Percentiles rank a stretch among this genome's conserved stretches.
These are phyloP conservation scores for Ajuga reptans DNA, from an alignment of 305 asterid genomes.

Conservation along the genomic window DNA sequence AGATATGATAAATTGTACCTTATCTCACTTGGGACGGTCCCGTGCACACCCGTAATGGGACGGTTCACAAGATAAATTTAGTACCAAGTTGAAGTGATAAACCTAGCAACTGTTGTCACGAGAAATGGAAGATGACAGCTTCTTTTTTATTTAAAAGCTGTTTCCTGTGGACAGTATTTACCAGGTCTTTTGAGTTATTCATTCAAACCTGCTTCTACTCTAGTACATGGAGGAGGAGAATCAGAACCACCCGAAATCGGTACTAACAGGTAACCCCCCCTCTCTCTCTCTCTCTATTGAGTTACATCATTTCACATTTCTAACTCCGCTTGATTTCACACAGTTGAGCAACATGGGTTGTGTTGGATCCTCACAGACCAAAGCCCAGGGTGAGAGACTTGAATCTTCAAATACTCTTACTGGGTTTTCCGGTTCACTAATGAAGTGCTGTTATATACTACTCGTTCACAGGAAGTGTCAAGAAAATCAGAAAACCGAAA, in stretches of 20 bases:
- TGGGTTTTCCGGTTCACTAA: neutral
- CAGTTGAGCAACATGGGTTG: slow-evolving; percentile 55
- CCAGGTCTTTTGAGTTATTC: slow-evolving; percentile 6
- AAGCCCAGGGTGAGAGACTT: slow-evolving; percentile 39
- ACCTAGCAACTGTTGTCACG: slow-evolving; percentile 43
- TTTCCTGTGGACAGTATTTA: slow-evolving; percentile 33
- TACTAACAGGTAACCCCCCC: neutral
- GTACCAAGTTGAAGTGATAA: slow-evolving; percentile 2
- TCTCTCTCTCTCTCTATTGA: neutral
- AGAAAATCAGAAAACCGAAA: slow-evolving; percentile 60
- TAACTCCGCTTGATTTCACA: neutral
- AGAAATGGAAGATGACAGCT: slow-evolving; percentile 42
- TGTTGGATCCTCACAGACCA: slow-evolving; percentile 63
- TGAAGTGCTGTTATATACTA: neutral
- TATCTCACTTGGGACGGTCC: too few species aligned
- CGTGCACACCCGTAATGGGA: too few species aligned
- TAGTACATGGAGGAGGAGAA: slow-evolving; percentile 23
- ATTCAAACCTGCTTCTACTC: neutral
- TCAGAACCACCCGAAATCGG: neutral
- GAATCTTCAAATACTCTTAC: neutral
- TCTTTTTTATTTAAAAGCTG: slow-evolving; percentile 22
- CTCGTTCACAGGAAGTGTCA: slow-evolving; percentile 31
- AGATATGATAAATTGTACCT: too few species aligned
- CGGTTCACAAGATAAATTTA: slow-evolving; percentile 6
- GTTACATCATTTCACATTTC: neutral